Base-by-base conservation (phyloP, 2,329 filamentous ascomycete species). In the Daldinia sp. region DNA sequence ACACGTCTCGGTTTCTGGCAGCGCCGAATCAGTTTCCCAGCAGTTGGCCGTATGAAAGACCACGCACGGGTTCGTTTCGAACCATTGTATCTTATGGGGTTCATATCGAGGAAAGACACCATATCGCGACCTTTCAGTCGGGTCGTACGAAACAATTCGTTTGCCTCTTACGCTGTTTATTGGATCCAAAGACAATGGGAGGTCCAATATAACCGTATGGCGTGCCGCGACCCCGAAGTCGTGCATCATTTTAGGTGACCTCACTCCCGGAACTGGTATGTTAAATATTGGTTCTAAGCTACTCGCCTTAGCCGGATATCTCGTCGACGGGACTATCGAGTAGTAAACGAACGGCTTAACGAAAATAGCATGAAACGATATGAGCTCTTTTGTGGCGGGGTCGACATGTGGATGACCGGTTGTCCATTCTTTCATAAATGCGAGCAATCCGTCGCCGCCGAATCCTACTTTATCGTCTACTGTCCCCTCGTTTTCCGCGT, bases 21-120 rank as follows among this genome's bases (percentile, higher is more conserved):
- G 72, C 70, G 17, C 73, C 67, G 1, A 70, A 23, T 13, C 75
- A 63, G 83, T 81, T 53, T 91, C 87, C 90, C 89, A 92, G 1
- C 85, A 85, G 67, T 90, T 91, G 0, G 87, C 89, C 0, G 88
- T 90, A 69, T 92, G 90, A 64, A 91, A 90, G 43, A 92, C 89
- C 68, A 87, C 87, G 69, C 87, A 91, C 4, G 87, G 81, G 9
- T 83, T 83, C 0, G 88, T 90, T 74, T 89, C 84, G 63, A 89
- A 91, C 88, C 89, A 92, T 8, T 81, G 81, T 2, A 90, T 81
- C 1, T 78, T 76, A 1, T 83, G 72, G 1, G 89, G 88, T 10
- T 81, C 71, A 55, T 85, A 82, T 3, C 89, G 81, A 9, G 88
- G 88, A 64, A 92, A 91, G 1, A 91, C 79, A 0, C 89, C 89